These are phyloP conservation scores for Strobilomyces echinocephalus DNA, from an alignment of 768 basidiomycete genomes.

Conservation along the genomic window DNA sequence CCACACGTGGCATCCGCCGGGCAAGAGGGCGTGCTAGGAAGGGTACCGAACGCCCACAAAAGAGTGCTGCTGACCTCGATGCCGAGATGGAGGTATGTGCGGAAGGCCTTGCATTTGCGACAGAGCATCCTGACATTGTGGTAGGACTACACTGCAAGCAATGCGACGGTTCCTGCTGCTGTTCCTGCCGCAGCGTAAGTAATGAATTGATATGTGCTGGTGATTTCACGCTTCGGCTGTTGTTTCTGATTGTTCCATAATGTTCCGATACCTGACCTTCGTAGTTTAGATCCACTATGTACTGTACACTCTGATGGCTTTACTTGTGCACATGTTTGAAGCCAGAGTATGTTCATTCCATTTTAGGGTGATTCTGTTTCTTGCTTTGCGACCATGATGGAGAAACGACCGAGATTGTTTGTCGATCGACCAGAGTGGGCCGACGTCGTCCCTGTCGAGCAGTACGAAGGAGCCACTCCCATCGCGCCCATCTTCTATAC, in stretches of 20 bases:
- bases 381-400: constrained; percentile 13
- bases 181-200: constrained; percentile 37
- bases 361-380: neutral
- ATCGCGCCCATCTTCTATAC: constrained; percentile 92
- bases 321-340: neutral
- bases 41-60: constrained; percentile 55
- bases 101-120: neutral
- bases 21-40: constrained; percentile 44
- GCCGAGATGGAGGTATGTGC: constrained; percentile 92
- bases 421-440: constrained; percentile 68
- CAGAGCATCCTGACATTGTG: neutral
- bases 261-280: constrained; percentile 21
- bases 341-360: neutral
- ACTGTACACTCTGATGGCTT: constrained; percentile 16
- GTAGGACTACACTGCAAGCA: constrained; percentile 68
- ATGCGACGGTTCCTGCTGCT: constrained; percentile 39
- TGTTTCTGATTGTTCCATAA: constrained; percentile 12
- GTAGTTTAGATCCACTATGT: constrained; percentile 23
- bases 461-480: constrained; percentile 73
- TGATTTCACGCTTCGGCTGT: neutral
- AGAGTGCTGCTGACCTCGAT: constrained; percentile 87
- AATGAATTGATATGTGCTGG: constrained; percentile 1
- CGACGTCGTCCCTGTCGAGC: constrained; percentile 74
- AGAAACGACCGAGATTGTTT: constrained; percentile 38
- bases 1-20: constrained; percentile 43